Evolutionary conservation across 768 basidiomycete genomes (phyloP).

Genomic region (Calocybe indica): DNA sequence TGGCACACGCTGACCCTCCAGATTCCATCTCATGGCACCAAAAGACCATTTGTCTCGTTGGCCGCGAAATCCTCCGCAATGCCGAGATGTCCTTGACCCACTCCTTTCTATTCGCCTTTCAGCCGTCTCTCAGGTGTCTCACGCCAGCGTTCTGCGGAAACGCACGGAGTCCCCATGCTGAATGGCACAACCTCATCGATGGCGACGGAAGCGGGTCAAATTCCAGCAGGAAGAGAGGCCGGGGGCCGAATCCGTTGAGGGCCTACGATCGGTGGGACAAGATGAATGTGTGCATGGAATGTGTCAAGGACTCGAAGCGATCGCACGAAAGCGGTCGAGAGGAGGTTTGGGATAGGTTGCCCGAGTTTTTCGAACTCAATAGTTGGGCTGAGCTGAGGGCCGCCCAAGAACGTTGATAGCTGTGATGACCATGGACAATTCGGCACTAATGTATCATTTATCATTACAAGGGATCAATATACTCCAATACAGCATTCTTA

Average conservation of each 20-base stretch:
- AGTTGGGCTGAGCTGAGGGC: slow-evolving; percentile 28
- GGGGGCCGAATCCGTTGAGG: slow-evolving; percentile 27
- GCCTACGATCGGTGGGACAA: slow-evolving; percentile 27
- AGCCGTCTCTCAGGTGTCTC: slow-evolving; percentile 22
- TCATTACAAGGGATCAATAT: no score
- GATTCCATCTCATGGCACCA: slow-evolving; percentile 32
- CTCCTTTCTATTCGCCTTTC: slow-evolving; percentile 35
- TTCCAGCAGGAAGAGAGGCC: no score
- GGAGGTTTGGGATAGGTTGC: slow-evolving; percentile 34
- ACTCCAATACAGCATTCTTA: no score
- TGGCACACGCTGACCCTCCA: slow-evolving; percentile 21
- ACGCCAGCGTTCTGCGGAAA: slow-evolving; percentile 23
- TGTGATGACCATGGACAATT: no score
- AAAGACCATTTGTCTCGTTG: slow-evolving; percentile 33
- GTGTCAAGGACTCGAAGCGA: slow-evolving; percentile 23
- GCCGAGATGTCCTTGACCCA: slow-evolving; percentile 37
- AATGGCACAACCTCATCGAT: no score
- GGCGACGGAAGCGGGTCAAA: no score
- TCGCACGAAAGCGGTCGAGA: slow-evolving; percentile 25
- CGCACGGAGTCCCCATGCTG: slow-evolving; percentile 32
- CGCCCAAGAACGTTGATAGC: slow-evolving; percentile 16
- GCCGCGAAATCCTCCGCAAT: slow-evolving; percentile 32
- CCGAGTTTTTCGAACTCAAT: slow-evolving; percentile 31
- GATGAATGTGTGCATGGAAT: slow-evolving; percentile 28
- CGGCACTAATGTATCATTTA: no score